Evolutionary conservation across 2,329 filamentous ascomycete species (phyloP), one percentile per base, ranked within the genome.

Genomic region (Sclerotinia glacialis): DNA sequence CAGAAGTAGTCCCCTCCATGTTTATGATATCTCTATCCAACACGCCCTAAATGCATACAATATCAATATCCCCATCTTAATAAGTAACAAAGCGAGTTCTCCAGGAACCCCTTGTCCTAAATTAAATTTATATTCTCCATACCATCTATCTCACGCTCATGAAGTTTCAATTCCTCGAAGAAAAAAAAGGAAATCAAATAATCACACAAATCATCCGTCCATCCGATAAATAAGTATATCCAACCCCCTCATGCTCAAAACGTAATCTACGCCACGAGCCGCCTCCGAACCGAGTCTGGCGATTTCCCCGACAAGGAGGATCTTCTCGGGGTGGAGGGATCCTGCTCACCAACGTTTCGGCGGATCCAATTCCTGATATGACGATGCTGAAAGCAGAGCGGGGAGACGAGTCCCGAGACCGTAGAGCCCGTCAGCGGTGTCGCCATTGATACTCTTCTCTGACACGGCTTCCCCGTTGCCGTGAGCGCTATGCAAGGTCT

Each of bases 341-440:
- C 44, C 3, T 34, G 16, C 3, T 26, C 31, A 8, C 12, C 12
- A 11, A 16, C 16, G 18, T 7, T 3, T 2, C 44, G 9, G 0
- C 44, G 9, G 0, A 61, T 12, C 58, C 58, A 61, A 18, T 26
- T 49, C 14, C 58, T 6, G 0, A 47, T 16, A 18, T 47, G 26
- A 9, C 37, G 9, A 64, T 64, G 61, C 42, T 64, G 61, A 6
- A 47, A 64, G 37, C 61, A 64, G 1, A 64, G 61, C 18, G 61
- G 61, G 0, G 42, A 47, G 7, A 26, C 6, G 21, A 54, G 21
- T 0, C 37, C 50, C 2, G 40, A 14, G 23, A 64, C 18, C 1
- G 26, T 37, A 14, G 26, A 18, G 23, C 61, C 58, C 1, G 21
- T 37, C 5, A 61, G 58, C 2, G 58, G 58, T 8, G 44, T 21